A percentile compares a stretch with the other conserved stretches of the same genome.
These are phyloP conservation scores for Tolypocladium amazonense DNA, from an alignment of 2,329 filamentous ascomycete species.

Conservation along the genomic window DNA sequence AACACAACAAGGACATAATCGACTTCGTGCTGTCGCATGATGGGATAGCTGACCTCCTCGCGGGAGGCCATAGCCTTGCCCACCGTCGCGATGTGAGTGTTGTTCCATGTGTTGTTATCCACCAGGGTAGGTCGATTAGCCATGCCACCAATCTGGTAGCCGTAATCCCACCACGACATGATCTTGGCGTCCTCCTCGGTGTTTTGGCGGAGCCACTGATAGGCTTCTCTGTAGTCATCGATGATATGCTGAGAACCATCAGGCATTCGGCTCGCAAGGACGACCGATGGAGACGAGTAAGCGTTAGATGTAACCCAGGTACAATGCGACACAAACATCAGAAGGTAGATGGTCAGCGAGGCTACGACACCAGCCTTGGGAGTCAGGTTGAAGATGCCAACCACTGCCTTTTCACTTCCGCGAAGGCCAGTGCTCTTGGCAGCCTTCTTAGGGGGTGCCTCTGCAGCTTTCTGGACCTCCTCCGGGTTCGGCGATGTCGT, in stretches of 20 bases:
- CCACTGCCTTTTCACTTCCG: slow-evolving; percentile 58
- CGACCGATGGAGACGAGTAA: slow-evolving; percentile 95
- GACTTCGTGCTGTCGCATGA: slow-evolving; percentile 96
- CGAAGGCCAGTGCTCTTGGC: slow-evolving; percentile 47
- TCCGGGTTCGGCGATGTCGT: slow-evolving; percentile 49
- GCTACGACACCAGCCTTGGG: slow-evolving; percentile 73
- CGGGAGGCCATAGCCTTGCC: slow-evolving; percentile 97
- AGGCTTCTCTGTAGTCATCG: slow-evolving; percentile 97
- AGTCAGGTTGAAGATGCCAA: slow-evolving; percentile 73
- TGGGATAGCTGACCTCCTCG: slow-evolving; percentile 96
- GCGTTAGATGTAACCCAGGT: slow-evolving; percentile 99
- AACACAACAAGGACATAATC: slow-evolving; percentile 98
- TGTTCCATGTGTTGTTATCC: slow-evolving; percentile 99
- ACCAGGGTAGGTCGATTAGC: slow-evolving; percentile 93
- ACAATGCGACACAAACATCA: slow-evolving; percentile 94
- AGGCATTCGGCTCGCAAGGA: slow-evolving; percentile 81
- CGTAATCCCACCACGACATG: slow-evolving; percentile 99
- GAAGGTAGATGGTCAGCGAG: slow-evolving; percentile 65
- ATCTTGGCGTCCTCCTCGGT: slow-evolving; percentile 91
- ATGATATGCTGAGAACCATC: slow-evolving; percentile 98
- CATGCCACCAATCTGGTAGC: slow-evolving; percentile 99
- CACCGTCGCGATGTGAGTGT: slow-evolving; percentile 97
- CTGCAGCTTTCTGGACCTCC: slow-evolving; percentile 31
- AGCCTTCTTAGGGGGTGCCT: slow-evolving; percentile 47
- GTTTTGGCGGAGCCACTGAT: slow-evolving; percentile 98